These are phyloP conservation scores for Karstenula rhodostoma DNA, from an alignment of 2,329 filamentous ascomycete genomes.

Conservation along the genomic window DNA sequence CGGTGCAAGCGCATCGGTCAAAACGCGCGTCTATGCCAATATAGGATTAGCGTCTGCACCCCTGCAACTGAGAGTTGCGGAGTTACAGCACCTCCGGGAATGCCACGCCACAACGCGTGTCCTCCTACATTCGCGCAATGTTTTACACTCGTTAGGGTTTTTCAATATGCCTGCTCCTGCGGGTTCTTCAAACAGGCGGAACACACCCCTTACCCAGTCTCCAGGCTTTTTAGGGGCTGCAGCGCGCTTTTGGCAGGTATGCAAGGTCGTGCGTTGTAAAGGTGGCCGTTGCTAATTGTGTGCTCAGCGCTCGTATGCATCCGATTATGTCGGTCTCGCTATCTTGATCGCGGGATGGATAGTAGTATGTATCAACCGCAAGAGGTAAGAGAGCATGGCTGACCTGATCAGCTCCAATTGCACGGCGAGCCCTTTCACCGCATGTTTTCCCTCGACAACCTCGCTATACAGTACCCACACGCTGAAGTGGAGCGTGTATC, in stretches of 20 bases:
- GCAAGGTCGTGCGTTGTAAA: constrained; percentile 3
- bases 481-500: constrained; percentile 84
- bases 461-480: constrained; percentile 85
- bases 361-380: constrained; percentile 31
- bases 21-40: background rate
- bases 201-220: constrained; percentile 35
- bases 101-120: constrained; percentile 17
- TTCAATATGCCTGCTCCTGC: constrained; percentile 40
- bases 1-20: too few species aligned
- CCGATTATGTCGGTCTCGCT: constrained; percentile 83
- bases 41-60: background rate
- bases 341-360: constrained; percentile 72
- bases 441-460: constrained; percentile 90
- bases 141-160: constrained; percentile 36
- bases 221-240: constrained; percentile 56
- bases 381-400: constrained; percentile 59
- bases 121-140: constrained; percentile 30
- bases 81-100: constrained; percentile 10
- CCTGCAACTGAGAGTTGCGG: constrained; percentile 7
- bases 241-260: constrained; percentile 61
- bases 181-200: constrained; percentile 31
- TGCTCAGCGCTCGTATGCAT: constrained; percentile 77
- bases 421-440: constrained; percentile 88
- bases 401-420: constrained; percentile 65
- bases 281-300: constrained; percentile 18